Conservation (phyloP, 2,329 filamentous ascomycete species). For the Penicillium corylophilum region DNA sequence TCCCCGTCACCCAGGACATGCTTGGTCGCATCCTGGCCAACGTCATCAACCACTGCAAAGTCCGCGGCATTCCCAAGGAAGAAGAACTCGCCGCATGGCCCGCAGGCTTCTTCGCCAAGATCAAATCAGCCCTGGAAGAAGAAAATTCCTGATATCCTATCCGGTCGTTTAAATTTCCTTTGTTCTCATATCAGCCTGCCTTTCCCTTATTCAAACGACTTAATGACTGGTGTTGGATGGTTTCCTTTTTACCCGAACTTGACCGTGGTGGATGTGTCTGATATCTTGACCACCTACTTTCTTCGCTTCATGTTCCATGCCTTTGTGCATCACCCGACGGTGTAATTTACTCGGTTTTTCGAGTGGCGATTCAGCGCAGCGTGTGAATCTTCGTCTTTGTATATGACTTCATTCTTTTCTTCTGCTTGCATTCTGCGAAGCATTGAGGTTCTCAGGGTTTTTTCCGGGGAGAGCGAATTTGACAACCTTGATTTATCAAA, state of each 20-base stretch:
- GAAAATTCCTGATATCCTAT: conserved; percentile 33
- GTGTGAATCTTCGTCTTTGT: conserved; percentile 16
- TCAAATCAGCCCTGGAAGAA: conserved; percentile 47
- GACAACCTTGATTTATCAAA: conserved; percentile 10
- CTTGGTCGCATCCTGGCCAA: conserved; percentile 59
- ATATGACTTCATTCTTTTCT: conserved; percentile 16
- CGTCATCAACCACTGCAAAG: conserved; percentile 60
- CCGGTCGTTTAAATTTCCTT: conserved; percentile 26
- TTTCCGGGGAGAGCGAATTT: neutral
- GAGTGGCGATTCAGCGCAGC: conserved; percentile 18
- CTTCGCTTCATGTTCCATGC: conserved; percentile 4
- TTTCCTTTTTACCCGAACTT: conserved; percentile 2
- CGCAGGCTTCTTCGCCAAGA: conserved; percentile 49
- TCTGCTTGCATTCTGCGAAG: conserved; percentile 11
- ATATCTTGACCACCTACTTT: conserved; percentile 15
- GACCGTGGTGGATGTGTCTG: conserved; percentile 12
- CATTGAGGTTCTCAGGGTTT: conserved; percentile 11
- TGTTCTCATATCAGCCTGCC: conserved; percentile 18
- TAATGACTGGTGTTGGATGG: conserved; percentile 29
- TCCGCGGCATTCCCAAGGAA: conserved; percentile 55
- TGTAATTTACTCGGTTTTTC: neutral
- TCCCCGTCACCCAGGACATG: conserved; percentile 57
- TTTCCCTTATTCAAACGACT: conserved; percentile 24
- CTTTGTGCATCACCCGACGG: neutral
- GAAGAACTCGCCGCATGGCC: conserved; percentile 55